Conservation (phyloP, 192 early-diverging fungal species). For the Funneliformis geosporum region DNA sequence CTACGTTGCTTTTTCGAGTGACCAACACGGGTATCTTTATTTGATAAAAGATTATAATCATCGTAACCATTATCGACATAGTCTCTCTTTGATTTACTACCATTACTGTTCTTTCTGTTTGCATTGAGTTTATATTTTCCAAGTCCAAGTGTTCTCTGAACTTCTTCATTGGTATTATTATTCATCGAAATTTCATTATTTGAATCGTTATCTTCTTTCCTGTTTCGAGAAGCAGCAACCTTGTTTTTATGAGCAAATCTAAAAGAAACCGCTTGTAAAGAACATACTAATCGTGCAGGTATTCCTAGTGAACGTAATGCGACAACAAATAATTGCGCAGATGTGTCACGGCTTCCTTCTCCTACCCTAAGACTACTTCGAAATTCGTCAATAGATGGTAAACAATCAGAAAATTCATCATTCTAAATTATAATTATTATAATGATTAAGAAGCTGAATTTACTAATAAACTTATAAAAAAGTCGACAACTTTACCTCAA, state of each 20-base stretch:
- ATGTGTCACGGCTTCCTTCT: constrained; percentile 46
- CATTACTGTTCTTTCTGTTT: background rate
- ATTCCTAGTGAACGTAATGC: constrained; percentile 50
- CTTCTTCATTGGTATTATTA: constrained; percentile 12
- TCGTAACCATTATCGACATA: background rate
- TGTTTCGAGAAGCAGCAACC: background rate
- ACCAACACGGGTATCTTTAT: background rate
- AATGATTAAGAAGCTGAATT: background rate
- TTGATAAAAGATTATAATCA: background rate
- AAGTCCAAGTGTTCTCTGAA: constrained; percentile 15
- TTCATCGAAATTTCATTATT: constrained; percentile 33
- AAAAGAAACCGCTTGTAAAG: constrained; percentile 66
- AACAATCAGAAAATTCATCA: constrained; percentile 31
- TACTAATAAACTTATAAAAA: background rate
- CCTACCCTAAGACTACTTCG: constrained; percentile 30
- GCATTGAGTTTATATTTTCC: background rate
- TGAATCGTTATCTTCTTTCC: constrained; percentile 29
- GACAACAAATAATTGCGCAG: constrained; percentile 53
- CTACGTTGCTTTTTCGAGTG: background rate
- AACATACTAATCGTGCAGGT: constrained; percentile 62
- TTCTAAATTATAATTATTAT: background rate
- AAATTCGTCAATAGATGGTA: constrained; percentile 33
- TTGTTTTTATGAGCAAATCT: constrained; percentile 39
- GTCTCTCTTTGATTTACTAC: background rate
- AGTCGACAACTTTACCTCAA: background rate